phyloP scores from a whole-genome alignment of 192 early-diverging fungal species.

The Entomortierella beljakovae region DNA sequence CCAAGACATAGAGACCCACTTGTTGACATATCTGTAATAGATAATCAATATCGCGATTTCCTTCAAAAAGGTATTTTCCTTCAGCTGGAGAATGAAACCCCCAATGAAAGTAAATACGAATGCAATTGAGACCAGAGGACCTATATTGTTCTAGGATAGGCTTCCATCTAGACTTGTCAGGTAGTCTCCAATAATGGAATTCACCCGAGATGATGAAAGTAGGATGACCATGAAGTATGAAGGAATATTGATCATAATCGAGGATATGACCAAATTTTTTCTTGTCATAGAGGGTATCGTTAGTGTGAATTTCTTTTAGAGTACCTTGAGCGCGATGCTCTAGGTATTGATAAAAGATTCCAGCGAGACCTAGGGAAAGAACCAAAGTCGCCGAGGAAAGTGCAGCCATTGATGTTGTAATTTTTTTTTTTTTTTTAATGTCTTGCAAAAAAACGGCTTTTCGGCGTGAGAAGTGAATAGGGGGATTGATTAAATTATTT shows the following conservation, averaged over 20 bases:
- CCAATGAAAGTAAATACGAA: slow-evolving; percentile 94
- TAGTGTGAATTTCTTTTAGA: slow-evolving; percentile 24
- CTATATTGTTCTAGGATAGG: slow-evolving; percentile 77
- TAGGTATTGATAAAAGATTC: slow-evolving; percentile 17
- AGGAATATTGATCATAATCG: slow-evolving; percentile 76
- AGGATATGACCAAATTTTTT: slow-evolving; percentile 57
- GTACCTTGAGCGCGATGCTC: slow-evolving; percentile 25
- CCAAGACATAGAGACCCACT: slow-evolving; percentile 81
- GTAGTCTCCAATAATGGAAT: slow-evolving; percentile 91
- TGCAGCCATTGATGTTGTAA: neutral
- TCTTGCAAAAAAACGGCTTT: no score
- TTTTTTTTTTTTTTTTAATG: neutral
- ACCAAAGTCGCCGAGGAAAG: neutral
- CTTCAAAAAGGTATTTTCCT: slow-evolving; percentile 80
- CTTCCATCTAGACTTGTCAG: slow-evolving; percentile 73
- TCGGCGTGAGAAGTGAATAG: no score
- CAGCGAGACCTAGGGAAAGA: slow-evolving; percentile 5
- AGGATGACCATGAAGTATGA: slow-evolving; percentile 75
- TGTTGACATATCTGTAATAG: slow-evolving; percentile 80
- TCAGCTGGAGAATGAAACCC: slow-evolving; percentile 84
- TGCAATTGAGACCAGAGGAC: slow-evolving; percentile 78
- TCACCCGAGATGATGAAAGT: slow-evolving; percentile 78
- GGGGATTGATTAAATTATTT: no score
- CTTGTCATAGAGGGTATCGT: slow-evolving; percentile 33
- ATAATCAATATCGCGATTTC: slow-evolving; percentile 75